Percentiles rank a stretch among this genome's conserved stretches.
These are phyloP conservation scores for Carex cristatella DNA, from an alignment of 176 grass and related monocot genomes.

Conservation along the genomic window DNA sequence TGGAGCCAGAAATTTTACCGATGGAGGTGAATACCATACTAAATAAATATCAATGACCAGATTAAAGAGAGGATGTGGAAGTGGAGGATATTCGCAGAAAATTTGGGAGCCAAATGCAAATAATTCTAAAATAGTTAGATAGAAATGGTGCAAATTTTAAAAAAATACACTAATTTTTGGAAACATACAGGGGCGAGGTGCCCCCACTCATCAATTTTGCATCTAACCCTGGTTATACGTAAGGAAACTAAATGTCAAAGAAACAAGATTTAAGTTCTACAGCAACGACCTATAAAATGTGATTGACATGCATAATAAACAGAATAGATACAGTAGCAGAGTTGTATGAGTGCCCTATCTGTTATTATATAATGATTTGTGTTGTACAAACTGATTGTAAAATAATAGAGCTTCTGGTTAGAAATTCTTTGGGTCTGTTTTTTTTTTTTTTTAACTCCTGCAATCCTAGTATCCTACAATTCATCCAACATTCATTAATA, in stretches of 20 bases:
- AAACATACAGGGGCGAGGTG: background rate
- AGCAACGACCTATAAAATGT: background rate
- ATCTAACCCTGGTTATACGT: background rate
- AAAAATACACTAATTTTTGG: background rate
- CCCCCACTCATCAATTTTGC: background rate
- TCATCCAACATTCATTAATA: background rate
- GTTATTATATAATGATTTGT: background rate
- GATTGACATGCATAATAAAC: slow-evolving; percentile 6
- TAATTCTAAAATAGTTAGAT: background rate
- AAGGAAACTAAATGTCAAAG: background rate
- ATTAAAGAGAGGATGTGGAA: background rate
- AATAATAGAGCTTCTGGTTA: background rate
- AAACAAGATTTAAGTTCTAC: background rate
- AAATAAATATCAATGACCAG: background rate
- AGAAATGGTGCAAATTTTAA: background rate
- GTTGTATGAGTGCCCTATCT: background rate
- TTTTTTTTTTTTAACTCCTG: background rate
- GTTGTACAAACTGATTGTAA: background rate
- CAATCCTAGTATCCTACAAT: background rate
- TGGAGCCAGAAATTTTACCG: background rate
- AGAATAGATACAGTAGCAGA: background rate
- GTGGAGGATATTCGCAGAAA: background rate
- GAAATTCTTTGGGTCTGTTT: background rate
- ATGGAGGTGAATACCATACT: background rate
- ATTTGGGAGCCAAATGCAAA: background rate